Evolutionary conservation across 441 rosid genomes (phyloP).

Genomic region (Populus hybrid): DNA sequence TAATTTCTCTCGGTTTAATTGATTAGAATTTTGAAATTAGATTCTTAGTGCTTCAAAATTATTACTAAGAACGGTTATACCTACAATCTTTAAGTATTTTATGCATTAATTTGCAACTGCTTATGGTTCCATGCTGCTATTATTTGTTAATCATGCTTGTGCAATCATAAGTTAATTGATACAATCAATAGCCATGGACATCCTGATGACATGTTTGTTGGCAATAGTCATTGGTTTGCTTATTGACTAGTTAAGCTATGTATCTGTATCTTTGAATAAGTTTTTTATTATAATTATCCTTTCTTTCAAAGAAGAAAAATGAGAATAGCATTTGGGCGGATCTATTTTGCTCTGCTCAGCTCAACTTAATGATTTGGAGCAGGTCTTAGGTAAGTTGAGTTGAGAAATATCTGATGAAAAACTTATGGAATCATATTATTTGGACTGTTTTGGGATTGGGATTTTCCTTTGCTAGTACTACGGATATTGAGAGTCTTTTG

Average conservation of each 20-base stretch:
- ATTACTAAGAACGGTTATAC: not conserved
- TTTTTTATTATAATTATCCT: not conserved
- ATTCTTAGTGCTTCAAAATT: not conserved
- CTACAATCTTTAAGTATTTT: not conserved
- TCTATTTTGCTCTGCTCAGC: not conserved
- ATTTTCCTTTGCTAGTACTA: not conserved
- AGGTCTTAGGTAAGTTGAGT: not conserved
- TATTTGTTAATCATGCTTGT: not conserved
- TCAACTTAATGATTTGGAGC: not conserved
- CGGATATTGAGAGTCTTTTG: not conserved
- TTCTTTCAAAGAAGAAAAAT: not conserved
- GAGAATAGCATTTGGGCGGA: not conserved
- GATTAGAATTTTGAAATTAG: slow-evolving; percentile 2
- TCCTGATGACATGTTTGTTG: not conserved
- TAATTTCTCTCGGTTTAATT: not conserved
- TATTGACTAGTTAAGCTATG: not conserved
- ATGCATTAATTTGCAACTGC: not conserved
- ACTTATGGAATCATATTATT: not conserved
- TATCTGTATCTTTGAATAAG: not conserved
- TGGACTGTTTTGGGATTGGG: not conserved
- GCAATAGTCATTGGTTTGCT: not conserved
- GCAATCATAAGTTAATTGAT: not conserved
- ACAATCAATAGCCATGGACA: not conserved
- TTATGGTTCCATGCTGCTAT: not conserved
- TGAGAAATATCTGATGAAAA: not conserved